A percentile compares a stretch with the other conserved stretches of the same genome.
These are phyloP conservation scores for Ilyonectria robusta DNA, from an alignment of 2,329 filamentous ascomycete species.

Conservation along the genomic window DNA sequence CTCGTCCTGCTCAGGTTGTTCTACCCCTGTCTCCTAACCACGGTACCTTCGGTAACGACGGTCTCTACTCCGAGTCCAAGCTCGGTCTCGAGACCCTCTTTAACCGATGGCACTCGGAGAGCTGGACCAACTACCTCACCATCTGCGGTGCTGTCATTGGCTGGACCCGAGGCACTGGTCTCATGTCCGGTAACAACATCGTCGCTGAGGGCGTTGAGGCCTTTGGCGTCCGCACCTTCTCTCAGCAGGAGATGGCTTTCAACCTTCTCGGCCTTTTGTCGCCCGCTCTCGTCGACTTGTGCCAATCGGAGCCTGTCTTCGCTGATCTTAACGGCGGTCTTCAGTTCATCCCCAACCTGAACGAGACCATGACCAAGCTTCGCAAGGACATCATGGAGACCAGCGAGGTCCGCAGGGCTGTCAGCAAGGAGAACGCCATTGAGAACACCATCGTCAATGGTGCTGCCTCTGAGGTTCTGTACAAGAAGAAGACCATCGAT, in stretches of 20 bases:
- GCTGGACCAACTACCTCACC: constrained; percentile 97
- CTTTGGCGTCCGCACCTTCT: constrained; percentile 97
- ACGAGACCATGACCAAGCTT: constrained; percentile 92
- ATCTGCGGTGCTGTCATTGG: constrained; percentile 99
- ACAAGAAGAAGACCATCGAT: constrained; percentile 94
- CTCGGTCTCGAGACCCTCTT: constrained; percentile 97
- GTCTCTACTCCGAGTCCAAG: constrained; percentile 98
- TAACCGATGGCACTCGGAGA: constrained; percentile 98
- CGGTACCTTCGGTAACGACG: constrained; percentile 97
- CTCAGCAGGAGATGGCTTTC: constrained; percentile 99
- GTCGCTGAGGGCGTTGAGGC: constrained; percentile 97
- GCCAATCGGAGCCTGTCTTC: constrained; percentile 95
- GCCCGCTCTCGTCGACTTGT: constrained; percentile 92
- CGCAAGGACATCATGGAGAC: constrained; percentile 96
- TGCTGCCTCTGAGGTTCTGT: constrained; percentile 89
- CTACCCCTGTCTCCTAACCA: constrained; percentile 97
- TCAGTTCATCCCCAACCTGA: constrained; percentile 96
- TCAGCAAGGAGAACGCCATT: constrained; percentile 94
- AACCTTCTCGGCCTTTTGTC: constrained; percentile 97
- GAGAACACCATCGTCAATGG: constrained; percentile 99
- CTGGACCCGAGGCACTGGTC: constrained; percentile 97
- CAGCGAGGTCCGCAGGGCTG: constrained; percentile 91
- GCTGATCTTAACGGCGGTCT: constrained; percentile 97
- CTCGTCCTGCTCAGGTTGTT: constrained; percentile 95
- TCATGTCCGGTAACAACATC: constrained; percentile 98